A percentile compares a stretch with the other conserved stretches of the same genome.
Conservation (phyloP, 176 grass and related monocot species). For the Cenchrus americanus region DNA sequence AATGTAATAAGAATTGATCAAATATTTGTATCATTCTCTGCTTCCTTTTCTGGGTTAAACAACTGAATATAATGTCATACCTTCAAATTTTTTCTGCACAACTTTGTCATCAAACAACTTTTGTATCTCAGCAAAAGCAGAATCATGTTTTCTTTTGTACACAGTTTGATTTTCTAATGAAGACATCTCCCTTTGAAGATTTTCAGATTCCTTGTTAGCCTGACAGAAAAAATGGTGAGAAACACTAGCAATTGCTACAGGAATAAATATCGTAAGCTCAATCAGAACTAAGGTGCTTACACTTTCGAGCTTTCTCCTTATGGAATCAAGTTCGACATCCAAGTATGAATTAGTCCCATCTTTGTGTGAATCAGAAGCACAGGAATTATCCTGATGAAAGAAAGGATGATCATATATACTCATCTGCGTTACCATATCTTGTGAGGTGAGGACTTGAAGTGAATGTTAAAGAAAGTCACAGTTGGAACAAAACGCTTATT, state of each 20-base stretch:
- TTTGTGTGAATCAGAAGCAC: conserved; percentile 12
- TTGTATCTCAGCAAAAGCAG: conserved; percentile 48
- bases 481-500: background rate
- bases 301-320: conserved; percentile 46
- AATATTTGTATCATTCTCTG: background rate
- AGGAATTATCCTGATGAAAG: conserved; percentile 51
- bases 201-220: conserved; percentile 58
- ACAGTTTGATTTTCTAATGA: conserved; percentile 52
- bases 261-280: conserved; percentile 13
- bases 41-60: background rate
- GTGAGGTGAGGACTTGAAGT: conserved; percentile 8
- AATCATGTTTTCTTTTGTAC: conserved; percentile 39
- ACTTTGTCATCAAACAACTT: conserved; percentile 47
- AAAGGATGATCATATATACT: conserved; percentile 9
- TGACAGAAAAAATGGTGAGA: conserved; percentile 31
- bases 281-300: conserved; percentile 41
- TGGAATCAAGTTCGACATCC: conserved; percentile 46
- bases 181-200: conserved; percentile 47
- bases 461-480: conserved; percentile 33
- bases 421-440: background rate
- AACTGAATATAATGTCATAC: conserved; percentile 36
- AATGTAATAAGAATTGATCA: background rate
- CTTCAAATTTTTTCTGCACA: conserved; percentile 52
- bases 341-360: conserved; percentile 33
- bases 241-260: conserved; percentile 13